Conservation (phyloP, 129 eudicot species). For the sunflower (Helianthus annuus) region HanXRQr2.0-SUNRISE NC_035448.2:166438249-166438748, state of each 20-base stretch:
- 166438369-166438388: slow-evolving; percentile 52
- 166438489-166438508: background rate
- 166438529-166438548: slow-evolving; percentile 19
- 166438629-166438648: slow-evolving; percentile 38
- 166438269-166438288: background rate
- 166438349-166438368: background rate
- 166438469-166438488: too few species aligned
- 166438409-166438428: slow-evolving; percentile 48
- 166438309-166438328: background rate
- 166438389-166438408: slow-evolving; percentile 54
- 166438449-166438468: too few species aligned
- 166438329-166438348: background rate
- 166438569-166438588: slow-evolving; percentile 45
- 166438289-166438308: background rate
- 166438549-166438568: slow-evolving; percentile 49
- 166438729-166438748: slow-evolving; percentile 5
- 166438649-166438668: slow-evolving; percentile 34
- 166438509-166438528: background rate
- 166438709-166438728: background rate
- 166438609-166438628: slow-evolving; percentile 45
- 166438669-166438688: slow-evolving; percentile 42
- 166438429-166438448: slow-evolving; percentile 17
- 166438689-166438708: background rate
- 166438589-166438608: slow-evolving; percentile 40
- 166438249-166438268: slow-evolving; percentile 49